Base-by-base conservation (phyloP, 768 basidiomycete genomes). In the Kwoniella pini region DNA sequence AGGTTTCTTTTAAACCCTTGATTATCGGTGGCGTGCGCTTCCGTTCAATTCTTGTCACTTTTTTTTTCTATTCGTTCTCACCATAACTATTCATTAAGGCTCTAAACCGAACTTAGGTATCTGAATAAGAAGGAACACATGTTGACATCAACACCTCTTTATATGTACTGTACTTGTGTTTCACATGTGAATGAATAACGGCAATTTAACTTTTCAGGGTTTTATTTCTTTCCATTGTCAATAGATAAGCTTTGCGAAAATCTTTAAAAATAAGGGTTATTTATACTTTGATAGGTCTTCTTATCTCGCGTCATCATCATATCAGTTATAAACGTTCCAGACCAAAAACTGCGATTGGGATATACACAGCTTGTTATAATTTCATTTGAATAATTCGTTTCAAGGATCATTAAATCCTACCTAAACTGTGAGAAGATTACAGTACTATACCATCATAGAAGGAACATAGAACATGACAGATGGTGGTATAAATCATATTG, bases 101-200 rank as follows among this genome's bases (percentile, higher is more conserved):
- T n/a, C n/a, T n/a, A n/a, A n/a, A n/a, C n/a, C n/a, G n/a, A n/a
- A n/a, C n/a, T n/a, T n/a, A n/a, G n/a, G n/a, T n/a, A n/a, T n/a
- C n/a, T n/a, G n/a, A n/a, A n/a, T n/a, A n/a, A n/a, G n/a, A n/a
- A n/a, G n/a, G n/a, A n/a, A n/a, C n/a, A n/a, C n/a, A n/a, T n/a
- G n/a, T n/a, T n/a, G n/a, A n/a, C n/a, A n/a, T n/a, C n/a, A n/a
- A n/a, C n/a, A n/a, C n/a, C n/a, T n/a, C n/a, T 6, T 7, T 44
- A 44, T 11, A 11, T 22, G 21, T 5, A 22, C 43, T 44, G n/a
- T 9, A 24, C 22, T 24, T 24, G 19, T 46, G 27, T 46, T 13
- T 46, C 11, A 19, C 48, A 50, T 33, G 30, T 50, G 48, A 50
- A 50, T n/a, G 28, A 30, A 50, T 50, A 50, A 50, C 48, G 48